These are phyloP conservation scores for Misopates orontium DNA, from an alignment of 257 asterid species.

Conservation along the genomic window DNA sequence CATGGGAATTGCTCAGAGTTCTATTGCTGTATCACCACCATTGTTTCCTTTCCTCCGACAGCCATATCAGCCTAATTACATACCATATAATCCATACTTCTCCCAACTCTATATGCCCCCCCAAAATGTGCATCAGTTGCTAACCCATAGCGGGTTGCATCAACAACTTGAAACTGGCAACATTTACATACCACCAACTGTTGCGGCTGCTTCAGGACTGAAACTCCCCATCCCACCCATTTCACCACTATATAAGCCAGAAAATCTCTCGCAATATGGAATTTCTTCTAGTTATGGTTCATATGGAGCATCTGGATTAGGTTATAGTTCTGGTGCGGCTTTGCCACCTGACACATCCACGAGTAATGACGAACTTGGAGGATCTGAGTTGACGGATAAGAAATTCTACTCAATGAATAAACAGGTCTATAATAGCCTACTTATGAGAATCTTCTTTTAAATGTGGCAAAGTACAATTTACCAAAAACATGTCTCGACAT, in stretches of 20 bases:
- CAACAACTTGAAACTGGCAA: conserved; percentile 52
- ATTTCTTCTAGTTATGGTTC: conserved; percentile 49
- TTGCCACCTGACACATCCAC: conserved; percentile 39
- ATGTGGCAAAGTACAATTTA: no score
- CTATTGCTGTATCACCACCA: conserved; percentile 47
- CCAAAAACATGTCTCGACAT: no score
- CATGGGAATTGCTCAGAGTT: conserved; percentile 39
- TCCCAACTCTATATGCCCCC: conserved; percentile 55
- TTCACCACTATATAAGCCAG: conserved; percentile 41
- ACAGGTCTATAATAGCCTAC: conserved; percentile 41
- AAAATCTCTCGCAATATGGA: conserved; percentile 44
- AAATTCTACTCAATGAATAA: conserved; percentile 35
- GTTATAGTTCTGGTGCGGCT: conserved; percentile 40
- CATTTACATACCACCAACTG: conserved; percentile 45
- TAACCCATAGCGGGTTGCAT: conserved; percentile 53
- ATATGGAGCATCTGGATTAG: conserved; percentile 42
- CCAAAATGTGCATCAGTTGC: conserved; percentile 46
- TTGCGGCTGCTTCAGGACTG: conserved; percentile 41
- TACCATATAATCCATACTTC: conserved; percentile 53
- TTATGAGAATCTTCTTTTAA: neutral
- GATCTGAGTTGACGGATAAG: conserved; percentile 53
- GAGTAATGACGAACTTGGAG: conserved; percentile 37
- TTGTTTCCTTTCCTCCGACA: conserved; percentile 47
- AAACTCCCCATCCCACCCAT: conserved; percentile 39
- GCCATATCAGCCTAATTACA: conserved; percentile 59